A percentile compares a stretch with the other conserved stretches of the same genome.
These are phyloP conservation scores for Blakeslea trispora DNA, from an alignment of 371 early-diverging fungal species.

Conservation along the genomic window DNA sequence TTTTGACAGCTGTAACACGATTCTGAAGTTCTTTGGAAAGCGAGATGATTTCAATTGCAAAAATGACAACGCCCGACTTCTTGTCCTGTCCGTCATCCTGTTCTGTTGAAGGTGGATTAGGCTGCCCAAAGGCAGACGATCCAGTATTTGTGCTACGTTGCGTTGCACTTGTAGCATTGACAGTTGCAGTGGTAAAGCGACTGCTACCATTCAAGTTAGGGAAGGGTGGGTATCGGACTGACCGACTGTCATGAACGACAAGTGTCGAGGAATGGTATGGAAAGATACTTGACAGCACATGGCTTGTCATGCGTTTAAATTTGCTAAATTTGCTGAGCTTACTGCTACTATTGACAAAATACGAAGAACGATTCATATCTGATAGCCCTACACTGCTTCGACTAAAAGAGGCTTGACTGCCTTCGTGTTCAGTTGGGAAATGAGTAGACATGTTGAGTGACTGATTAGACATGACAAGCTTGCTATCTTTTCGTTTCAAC, in stretches of 20 bases:
- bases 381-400: slow-evolving; percentile 20
- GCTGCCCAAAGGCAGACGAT: background rate
- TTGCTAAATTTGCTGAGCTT: slow-evolving; percentile 17
- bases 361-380: slow-evolving; percentile 17
- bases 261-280: slow-evolving; percentile 27
- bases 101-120: background rate
- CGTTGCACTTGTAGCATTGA: background rate
- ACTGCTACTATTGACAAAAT: slow-evolving; percentile 12
- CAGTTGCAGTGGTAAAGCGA: slow-evolving; percentile 4
- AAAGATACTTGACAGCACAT: slow-evolving; percentile 27
- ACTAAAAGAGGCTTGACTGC: slow-evolving; percentile 22
- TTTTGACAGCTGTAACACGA: slow-evolving; percentile 35
- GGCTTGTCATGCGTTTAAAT: slow-evolving; percentile 25
- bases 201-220: slow-evolving; percentile 13
- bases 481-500: slow-evolving; percentile 23
- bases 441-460: slow-evolving; percentile 1
- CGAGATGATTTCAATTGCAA: slow-evolving; percentile 41
- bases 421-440: slow-evolving; percentile 3
- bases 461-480: slow-evolving; percentile 17
- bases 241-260: slow-evolving; percentile 19
- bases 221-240: slow-evolving; percentile 16
- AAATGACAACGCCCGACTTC: slow-evolving; percentile 38
- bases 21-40: slow-evolving; percentile 21
- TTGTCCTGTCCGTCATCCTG: slow-evolving; percentile 12
- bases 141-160: background rate